Conservation (phyloP, 2,329 filamentous ascomycete genomes). For the Fusarium buharicum region DNA sequence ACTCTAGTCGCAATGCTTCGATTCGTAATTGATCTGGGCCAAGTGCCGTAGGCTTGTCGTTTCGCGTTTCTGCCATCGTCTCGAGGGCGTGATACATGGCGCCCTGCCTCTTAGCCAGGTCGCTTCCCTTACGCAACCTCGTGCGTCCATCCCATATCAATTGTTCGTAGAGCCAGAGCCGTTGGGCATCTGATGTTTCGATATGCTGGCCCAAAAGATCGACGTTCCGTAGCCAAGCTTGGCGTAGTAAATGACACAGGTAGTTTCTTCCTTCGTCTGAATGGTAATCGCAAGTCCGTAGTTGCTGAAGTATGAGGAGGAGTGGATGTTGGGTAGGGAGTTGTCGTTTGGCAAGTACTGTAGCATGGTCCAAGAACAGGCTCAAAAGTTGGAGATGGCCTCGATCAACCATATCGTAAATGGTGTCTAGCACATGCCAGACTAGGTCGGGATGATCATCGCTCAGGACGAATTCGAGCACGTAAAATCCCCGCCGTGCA, state of each 20-base stretch:
- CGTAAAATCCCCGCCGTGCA: conserved; percentile 50
- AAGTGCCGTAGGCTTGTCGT: conserved; percentile 14
- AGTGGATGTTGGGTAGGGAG: conserved; percentile 50
- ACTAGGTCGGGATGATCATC: conserved; percentile 53
- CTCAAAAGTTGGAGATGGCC: conserved; percentile 50
- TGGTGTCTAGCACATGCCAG: conserved; percentile 54
- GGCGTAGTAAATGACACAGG: conserved; percentile 49
- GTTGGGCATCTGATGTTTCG: conserved; percentile 44
- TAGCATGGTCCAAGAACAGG: conserved; percentile 51
- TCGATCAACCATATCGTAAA: conserved; percentile 52
- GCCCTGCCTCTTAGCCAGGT: conserved; percentile 44
- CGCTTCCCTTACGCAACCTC: conserved; percentile 48
- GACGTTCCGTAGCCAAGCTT: conserved; percentile 53
- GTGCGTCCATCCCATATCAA: conserved; percentile 54
- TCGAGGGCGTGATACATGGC: conserved; percentile 49
- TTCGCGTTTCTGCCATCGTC: conserved; percentile 34
- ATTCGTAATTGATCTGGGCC: conserved; percentile 46
- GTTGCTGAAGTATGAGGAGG: conserved; percentile 48
- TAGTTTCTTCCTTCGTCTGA: conserved; percentile 47
- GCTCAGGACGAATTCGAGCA: conserved; percentile 51
- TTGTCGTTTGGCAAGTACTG: conserved; percentile 43
- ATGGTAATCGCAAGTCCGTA: conserved; percentile 48
- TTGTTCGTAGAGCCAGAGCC: conserved; percentile 54
- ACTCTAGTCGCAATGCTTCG: conserved; percentile 51
- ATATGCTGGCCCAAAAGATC: conserved; percentile 49